Evolutionary conservation across 257 asterid genomes (phyloP).

Genomic region (Ilex asprella): DNA sequence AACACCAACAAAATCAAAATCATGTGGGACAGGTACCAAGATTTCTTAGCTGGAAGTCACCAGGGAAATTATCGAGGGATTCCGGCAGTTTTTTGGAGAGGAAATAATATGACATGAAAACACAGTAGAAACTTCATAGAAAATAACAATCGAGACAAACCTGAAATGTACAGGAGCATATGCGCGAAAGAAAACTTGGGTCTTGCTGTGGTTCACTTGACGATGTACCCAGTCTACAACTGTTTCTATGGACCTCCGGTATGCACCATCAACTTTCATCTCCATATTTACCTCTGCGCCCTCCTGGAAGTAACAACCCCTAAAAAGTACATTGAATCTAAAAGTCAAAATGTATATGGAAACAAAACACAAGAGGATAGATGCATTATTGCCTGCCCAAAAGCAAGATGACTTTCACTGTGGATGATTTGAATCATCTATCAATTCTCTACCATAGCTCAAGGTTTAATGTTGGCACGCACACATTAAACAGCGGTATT

Average conservation of each 20-base stretch:
- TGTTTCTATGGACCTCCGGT: constrained; percentile 52
- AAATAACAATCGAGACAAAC: constrained; percentile 15
- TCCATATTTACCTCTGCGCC: constrained; percentile 62
- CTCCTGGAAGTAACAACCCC: constrained; percentile 96
- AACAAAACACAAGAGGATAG: background rate
- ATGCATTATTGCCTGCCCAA: no score
- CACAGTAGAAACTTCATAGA: background rate
- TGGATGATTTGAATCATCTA: no score
- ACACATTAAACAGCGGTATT: no score
- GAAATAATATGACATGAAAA: background rate
- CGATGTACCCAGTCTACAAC: constrained; percentile 56
- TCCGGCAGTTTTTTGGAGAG: background rate
- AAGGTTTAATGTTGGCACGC: no score
- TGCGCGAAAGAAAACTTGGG: constrained; percentile 78
- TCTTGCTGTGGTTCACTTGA: constrained; percentile 50
- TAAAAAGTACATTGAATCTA: constrained; percentile 21
- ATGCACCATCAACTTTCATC: constrained; percentile 64
- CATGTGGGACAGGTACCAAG: background rate
- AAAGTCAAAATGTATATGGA: constrained; percentile 6
- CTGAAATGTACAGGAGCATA: constrained; percentile 95
- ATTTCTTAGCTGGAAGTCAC: background rate
- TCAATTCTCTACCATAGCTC: no score
- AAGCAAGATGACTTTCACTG: no score
- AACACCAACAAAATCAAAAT: no score
- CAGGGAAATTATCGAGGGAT: background rate